These are phyloP conservation scores for Russula ochroleuca DNA, from an alignment of 768 basidiomycete species.

Conservation along the genomic window DNA sequence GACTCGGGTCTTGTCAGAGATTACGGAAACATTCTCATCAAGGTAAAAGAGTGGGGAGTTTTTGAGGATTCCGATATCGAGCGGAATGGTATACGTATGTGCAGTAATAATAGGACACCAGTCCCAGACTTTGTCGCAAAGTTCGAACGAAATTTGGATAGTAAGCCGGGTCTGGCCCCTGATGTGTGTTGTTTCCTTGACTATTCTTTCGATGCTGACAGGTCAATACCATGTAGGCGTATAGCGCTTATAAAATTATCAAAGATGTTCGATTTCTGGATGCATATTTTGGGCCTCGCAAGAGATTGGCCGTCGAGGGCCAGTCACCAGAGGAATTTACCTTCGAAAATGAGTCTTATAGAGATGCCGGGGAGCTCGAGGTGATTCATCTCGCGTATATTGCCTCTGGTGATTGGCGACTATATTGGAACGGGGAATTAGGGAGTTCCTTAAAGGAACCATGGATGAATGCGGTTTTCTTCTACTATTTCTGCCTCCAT, in stretches of 20 bases:
- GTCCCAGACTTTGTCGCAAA: not conserved
- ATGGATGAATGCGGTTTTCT: too few relatives aligned
- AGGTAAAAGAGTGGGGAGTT: too few relatives aligned
- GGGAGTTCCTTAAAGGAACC: not conserved
- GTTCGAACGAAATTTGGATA: not conserved
- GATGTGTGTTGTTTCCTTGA: not conserved
- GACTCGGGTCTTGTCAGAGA: too few relatives aligned
- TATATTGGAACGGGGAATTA: not conserved
- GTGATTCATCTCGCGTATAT: not conserved
- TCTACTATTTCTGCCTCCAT: not conserved
- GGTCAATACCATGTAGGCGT: not conserved
- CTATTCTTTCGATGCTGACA: not conserved
- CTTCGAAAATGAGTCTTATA: not conserved
- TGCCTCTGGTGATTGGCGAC: not conserved
- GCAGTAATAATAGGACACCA: too few relatives aligned
- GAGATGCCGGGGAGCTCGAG: not conserved
- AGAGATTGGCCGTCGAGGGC: not conserved
- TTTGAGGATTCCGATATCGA: too few relatives aligned
- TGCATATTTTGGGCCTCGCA: not conserved
- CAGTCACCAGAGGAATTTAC: not conserved
- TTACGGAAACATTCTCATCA: too few relatives aligned
- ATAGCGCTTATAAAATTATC: accelerated
- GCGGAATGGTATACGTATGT: too few relatives aligned
- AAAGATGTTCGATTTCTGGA: not conserved
- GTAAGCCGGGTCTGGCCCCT: not conserved